Evolutionary conservation across 768 basidiomycete genomes (phyloP), one percentile per base, ranked within the genome.

Genomic region (Pisolithus orientalis): DNA sequence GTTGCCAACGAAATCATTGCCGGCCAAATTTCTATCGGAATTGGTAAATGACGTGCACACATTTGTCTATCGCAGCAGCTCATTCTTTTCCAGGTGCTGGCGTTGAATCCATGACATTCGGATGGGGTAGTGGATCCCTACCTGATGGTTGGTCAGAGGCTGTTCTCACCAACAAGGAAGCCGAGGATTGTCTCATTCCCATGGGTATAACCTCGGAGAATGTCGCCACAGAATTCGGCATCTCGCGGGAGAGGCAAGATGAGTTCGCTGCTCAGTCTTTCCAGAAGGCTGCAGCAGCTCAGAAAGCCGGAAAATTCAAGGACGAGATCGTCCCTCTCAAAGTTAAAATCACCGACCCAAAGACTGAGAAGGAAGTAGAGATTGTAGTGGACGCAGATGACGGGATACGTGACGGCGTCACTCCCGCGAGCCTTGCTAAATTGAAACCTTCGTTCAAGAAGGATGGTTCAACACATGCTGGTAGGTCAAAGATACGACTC

Each of bases 151-250:
- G 76, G 68, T 84, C 87, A 2, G 82, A 88, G 25, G 75, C 77
- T 46, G 75, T 94, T 44, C 76, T 88, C 54, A 59, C 74, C 31
- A 82, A 77, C 69, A 71, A 81, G 59, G 84, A 87, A 58, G 81
- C 91, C 2, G 80, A 80, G 53, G 91, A 94, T 71, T 94, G 90
- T 64, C 75, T 87, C 28, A 73, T 90, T 52, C 90, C 90, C 40
- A 92, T 92, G 90, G 94, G 93, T 37, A 84, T 94, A 72, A 94
- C 94, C 17, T 91, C 88, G 16, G 92, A 95, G 74, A 93, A 93
- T 65, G 90, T 94, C 58, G 90, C 93, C 10, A 66, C 75, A 45
- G 83, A 91, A 51, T 94, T 79, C 68, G 73, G 75, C 53, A 81
- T 95, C 65, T 74, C 85, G 27, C 86, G 94, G 49, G 74, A 76